Conservation (phyloP, 176 grass and related monocot genomes). For the Aegilops bicornis region DNA sequence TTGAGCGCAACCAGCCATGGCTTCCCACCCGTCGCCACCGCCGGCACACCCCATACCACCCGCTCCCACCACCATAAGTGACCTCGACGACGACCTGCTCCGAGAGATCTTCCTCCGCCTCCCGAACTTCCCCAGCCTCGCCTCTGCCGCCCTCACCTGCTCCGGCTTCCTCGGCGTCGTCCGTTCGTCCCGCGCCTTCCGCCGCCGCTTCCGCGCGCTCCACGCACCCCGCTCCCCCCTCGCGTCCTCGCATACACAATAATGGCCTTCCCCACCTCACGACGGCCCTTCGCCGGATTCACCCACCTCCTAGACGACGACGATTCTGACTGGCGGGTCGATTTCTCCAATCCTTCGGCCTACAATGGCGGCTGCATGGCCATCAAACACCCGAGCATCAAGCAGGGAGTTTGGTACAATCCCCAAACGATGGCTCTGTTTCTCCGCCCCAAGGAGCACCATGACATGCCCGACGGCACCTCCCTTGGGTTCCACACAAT, state of each 20-base stretch:
- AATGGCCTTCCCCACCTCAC: neutral
- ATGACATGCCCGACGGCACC: neutral
- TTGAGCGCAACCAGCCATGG: neutral
- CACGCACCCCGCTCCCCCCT: neutral
- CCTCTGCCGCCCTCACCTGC: conserved; percentile 5
- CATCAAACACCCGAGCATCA: neutral
- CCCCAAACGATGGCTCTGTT: neutral
- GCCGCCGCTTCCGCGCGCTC: neutral
- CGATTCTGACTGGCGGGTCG: neutral
- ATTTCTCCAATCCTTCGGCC: neutral
- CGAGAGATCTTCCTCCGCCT: neutral
- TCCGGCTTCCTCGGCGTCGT: neutral
- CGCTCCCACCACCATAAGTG: neutral
- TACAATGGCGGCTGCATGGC: neutral
- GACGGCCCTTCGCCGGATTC: neutral
- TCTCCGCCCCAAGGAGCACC: neutral
- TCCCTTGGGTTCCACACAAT: neutral
- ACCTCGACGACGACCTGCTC: neutral
- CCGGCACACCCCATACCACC: neutral
- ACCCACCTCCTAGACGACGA: neutral
- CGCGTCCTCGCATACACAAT: neutral
- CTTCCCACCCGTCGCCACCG: neutral
- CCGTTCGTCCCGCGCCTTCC: neutral
- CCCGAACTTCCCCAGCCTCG: neutral
- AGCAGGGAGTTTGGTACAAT: neutral